A percentile compares a stretch with the other conserved stretches of the same genome.
phyloP scores from a whole-genome alignment of 2,329 filamentous ascomycete genomes.

The Cercospora sp. region DNA sequence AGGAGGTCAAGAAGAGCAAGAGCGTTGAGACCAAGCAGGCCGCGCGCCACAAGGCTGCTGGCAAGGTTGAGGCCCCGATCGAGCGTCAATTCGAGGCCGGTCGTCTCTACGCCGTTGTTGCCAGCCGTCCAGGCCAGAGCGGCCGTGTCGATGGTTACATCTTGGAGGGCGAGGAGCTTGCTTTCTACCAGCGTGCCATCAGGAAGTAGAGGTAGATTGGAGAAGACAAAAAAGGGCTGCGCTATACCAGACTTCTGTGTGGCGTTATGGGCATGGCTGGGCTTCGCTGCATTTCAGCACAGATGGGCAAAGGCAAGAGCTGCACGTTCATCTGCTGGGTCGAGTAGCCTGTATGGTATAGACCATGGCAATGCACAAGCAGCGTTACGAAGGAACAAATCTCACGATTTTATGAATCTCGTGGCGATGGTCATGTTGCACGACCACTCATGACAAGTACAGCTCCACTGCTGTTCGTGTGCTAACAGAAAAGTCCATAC shows the following conservation, averaged over 20 bases:
- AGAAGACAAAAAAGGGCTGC: background rate
- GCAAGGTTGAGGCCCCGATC: slow-evolving; percentile 89
- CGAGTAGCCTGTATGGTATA: slow-evolving; percentile 18
- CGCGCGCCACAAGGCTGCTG: slow-evolving; percentile 73
- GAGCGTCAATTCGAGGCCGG: slow-evolving; percentile 99
- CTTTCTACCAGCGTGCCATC: slow-evolving; percentile 99
- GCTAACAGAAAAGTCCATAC: background rate
- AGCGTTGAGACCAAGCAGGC: slow-evolving; percentile 95
- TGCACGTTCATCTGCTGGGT: slow-evolving; percentile 20
- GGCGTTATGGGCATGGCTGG: slow-evolving; percentile 32
- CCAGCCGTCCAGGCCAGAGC: slow-evolving; percentile 93
- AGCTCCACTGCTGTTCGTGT: background rate
- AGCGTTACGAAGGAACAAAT: slow-evolving; percentile 18
- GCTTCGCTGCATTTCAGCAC: slow-evolving; percentile 24
- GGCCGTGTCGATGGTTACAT: slow-evolving; percentile 97
- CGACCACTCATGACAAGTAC: slow-evolving; percentile 3
- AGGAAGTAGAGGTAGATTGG: slow-evolving; percentile 73
- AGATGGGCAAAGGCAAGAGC: slow-evolving; percentile 22
- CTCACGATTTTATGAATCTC: slow-evolving; percentile 11
- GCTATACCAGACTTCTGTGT: slow-evolving; percentile 20
- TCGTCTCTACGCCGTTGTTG: slow-evolving; percentile 90
- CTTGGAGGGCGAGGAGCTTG: slow-evolving; percentile 98
- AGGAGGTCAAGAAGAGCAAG: slow-evolving; percentile 88
- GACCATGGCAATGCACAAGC: slow-evolving; percentile 18
- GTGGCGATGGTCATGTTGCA: background rate